A percentile compares a stretch with the other conserved stretches of the same genome.
Conservation (phyloP, 176 grass and related monocot genomes). For the Puccinellia tenuiflora region DNA sequence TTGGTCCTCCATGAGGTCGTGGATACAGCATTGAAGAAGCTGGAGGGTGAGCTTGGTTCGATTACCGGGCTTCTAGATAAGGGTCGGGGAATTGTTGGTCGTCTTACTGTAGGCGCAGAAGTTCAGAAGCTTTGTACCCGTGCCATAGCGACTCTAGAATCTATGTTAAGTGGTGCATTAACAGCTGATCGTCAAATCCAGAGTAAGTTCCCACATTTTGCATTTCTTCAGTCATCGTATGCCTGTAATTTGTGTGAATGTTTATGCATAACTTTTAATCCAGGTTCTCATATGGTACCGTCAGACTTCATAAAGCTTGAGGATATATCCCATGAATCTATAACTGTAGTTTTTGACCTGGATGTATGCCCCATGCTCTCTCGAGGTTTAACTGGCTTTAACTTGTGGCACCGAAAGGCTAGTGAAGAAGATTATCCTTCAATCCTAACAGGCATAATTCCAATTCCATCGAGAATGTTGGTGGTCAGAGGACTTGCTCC, state of each 20-base stretch:
- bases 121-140: slow-evolving; percentile 44
- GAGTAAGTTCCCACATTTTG: slow-evolving; percentile 18
- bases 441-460: slow-evolving; percentile 4
- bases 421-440: not conserved
- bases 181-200: not conserved
- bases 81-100: slow-evolving; percentile 40
- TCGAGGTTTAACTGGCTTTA: slow-evolving; percentile 6
- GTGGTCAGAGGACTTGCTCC: not conserved
- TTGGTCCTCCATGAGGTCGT: slow-evolving; percentile 40
- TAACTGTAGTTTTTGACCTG: slow-evolving; percentile 1
- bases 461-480: not conserved
- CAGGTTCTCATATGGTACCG: slow-evolving; percentile 2
- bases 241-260: not conserved
- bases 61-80: slow-evolving; percentile 23
- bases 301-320: slow-evolving; percentile 7
- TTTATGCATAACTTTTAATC: not conserved
- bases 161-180: slow-evolving; percentile 14
- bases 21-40: slow-evolving; percentile 47
- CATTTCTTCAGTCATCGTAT: not conserved
- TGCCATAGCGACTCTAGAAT: slow-evolving; percentile 32
- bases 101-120: slow-evolving; percentile 33
- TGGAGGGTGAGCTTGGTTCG: slow-evolving; percentile 39
- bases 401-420: not conserved
- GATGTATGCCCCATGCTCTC: not conserved
- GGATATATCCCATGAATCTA: slow-evolving; percentile 5